phyloP scores from a whole-genome alignment of 768 basidiomycete species.

The Vishniacozyma victoriae region DNA sequence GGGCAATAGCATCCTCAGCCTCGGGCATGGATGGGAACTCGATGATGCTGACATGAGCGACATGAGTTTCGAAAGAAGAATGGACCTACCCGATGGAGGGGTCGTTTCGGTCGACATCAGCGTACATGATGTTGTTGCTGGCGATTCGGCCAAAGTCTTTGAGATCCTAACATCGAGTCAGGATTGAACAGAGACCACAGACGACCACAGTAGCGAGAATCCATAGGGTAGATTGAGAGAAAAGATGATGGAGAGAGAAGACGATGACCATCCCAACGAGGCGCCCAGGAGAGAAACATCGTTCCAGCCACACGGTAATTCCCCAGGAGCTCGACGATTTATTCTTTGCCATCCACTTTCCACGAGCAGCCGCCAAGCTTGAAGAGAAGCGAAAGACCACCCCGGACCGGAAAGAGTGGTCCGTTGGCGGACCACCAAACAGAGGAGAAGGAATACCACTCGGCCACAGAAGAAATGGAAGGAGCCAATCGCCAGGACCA shows the following conservation, averaged over 20 bases:
- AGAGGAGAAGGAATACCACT: too few relatives aligned
- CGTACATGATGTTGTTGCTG: constrained; percentile 77
- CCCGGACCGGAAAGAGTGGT: too few relatives aligned
- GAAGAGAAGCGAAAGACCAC: too few relatives aligned
- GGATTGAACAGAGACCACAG: too few relatives aligned
- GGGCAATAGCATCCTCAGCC: constrained; percentile 86
- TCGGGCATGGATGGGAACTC: constrained; percentile 85
- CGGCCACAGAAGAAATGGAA: too few relatives aligned
- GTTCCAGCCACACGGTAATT: too few relatives aligned
- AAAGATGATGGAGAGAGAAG: neutral
- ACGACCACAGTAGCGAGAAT: too few relatives aligned
- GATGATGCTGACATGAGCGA: constrained; percentile 59
- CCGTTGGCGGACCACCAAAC: neutral
- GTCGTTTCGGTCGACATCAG: constrained; percentile 83
- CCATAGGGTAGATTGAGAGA: neutral
- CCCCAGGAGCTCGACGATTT: too few relatives aligned
- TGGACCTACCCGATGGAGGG: constrained; percentile 75
- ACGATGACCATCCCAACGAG: neutral
- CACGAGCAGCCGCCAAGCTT: too few relatives aligned
- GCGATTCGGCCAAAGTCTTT: constrained; percentile 96
- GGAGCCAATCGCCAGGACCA: neutral
- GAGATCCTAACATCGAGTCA: constrained; percentile 61
- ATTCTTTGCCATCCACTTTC: too few relatives aligned
- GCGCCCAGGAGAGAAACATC: neutral
- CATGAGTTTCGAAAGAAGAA: neutral